Base-by-base conservation (phyloP, 75 land plant species). In the Pinus taeda region DNA sequence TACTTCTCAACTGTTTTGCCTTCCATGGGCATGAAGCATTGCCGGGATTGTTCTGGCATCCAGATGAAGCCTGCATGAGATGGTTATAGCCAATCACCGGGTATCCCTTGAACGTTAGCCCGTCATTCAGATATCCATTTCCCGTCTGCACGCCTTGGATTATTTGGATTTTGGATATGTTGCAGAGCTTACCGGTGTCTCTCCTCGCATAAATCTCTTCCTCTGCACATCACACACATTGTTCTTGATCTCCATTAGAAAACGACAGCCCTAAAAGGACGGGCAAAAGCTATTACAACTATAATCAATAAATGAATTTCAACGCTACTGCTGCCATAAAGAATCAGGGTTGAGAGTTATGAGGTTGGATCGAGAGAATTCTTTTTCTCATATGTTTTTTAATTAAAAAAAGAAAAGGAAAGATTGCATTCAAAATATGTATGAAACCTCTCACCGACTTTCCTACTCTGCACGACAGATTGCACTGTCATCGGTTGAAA, bases 41-140 rank as follows among this genome's bases (percentile, higher is more conserved):
- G 18, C 67, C 36, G 36, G 13, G 29, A 26, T 62, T 59, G 1
- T 21, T 53, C 60, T 84, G 80, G 85, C 85, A 84, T 39, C 77
- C 77, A 4, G 81, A 85, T 3, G 60, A 75, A 15, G 76, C 64
- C 42, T 84, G 86, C 61, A 84, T 77, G 53, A 20, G 11, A 57
- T 84, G 71, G 33, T 83, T 77, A 53, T 42, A 77, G 18, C 86
- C 86, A 2, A 84, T 75, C 8, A 84, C 81, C 2, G 86, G 86
- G 57, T 63, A 84, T 75, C 85, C 80, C 29, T 57, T 57, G 76
- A 84, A 84, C 1, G 33, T 30, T 30, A 29, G 22, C 55, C 76
- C 76, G 30, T 85, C 57, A 66, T 78, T 84, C 56, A 60, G 37
- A 15, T 26, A 74, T 3, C 85, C 85, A 4, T 60, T 72, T 3